A percentile compares a stretch with the other conserved stretches of the same genome.
These are phyloP conservation scores for Holtermannia corniformis DNA, from an alignment of 768 basidiomycete species.

Conservation along the genomic window DNA sequence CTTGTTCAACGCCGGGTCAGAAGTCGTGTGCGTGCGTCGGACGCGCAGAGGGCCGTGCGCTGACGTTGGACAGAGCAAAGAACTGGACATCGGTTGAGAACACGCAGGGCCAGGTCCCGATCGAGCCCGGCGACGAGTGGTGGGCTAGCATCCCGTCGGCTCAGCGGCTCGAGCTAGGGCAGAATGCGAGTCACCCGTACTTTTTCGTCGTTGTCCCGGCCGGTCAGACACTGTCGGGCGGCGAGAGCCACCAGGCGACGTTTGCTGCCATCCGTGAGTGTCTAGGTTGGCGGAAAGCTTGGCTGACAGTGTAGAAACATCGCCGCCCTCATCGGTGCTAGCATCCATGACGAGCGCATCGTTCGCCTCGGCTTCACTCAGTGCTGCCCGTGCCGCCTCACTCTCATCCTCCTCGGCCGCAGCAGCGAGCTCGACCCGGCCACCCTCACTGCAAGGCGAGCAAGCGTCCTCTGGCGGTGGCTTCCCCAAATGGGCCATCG, in stretches of 20 bases:
- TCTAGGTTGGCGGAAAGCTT: background rate
- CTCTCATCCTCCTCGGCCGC: conserved; percentile 27
- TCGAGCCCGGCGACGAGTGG: conserved; percentile 7
- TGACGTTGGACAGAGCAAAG: background rate
- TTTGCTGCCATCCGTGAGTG: conserved; percentile 73
- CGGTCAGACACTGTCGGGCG: conserved; percentile 49
- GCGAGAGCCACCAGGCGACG: conserved; percentile 56
- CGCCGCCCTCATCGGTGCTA: conserved; percentile 57
- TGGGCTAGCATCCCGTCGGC: conserved; percentile 1
- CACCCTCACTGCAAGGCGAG: conserved; percentile 43
- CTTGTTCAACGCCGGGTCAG: conserved; percentile 12
- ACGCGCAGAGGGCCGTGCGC: background rate
- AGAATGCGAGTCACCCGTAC: conserved; percentile 57
- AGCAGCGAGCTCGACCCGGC: conserved; percentile 16
- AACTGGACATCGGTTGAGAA: conserved; percentile 2
- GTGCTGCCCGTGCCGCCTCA: background rate
- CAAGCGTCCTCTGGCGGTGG: conserved; percentile 36
- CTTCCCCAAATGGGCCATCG: conserved; percentile 86
- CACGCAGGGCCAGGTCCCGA: conserved; percentile 2
- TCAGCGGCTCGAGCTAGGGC: conserved; percentile 40
- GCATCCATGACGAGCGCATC: conserved; percentile 46
- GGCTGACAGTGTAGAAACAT: conserved; percentile 52
- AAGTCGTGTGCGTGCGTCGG: background rate
- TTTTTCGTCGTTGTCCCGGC: conserved; percentile 68
- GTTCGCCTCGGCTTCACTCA: conserved; percentile 4